phyloP scores from a whole-genome alignment of 2,329 filamentous ascomycete genomes.

The Aureobasidium namibiae region DNA sequence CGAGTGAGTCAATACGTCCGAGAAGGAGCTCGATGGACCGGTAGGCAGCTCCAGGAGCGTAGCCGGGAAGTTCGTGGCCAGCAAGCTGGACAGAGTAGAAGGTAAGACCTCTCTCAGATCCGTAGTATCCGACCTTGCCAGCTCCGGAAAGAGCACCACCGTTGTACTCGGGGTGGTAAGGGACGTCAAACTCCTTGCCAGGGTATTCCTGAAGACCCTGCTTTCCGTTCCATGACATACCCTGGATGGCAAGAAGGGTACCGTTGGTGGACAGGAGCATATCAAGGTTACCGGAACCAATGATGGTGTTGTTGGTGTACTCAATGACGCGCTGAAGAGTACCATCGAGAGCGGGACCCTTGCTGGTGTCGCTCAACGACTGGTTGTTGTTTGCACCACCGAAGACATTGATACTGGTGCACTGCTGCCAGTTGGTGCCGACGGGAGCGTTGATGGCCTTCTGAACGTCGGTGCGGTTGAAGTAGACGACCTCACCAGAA shows the following conservation, averaged over 20 bases:
- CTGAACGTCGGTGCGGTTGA: slow-evolving; percentile 32
- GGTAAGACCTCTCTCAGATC: slow-evolving; percentile 22
- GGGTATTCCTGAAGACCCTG: slow-evolving; percentile 22
- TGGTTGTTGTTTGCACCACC: slow-evolving; percentile 16
- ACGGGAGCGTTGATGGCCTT: slow-evolving; percentile 29
- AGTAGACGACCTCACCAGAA: slow-evolving; percentile 20
- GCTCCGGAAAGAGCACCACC: slow-evolving; percentile 14
- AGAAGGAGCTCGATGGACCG: slow-evolving; percentile 68
- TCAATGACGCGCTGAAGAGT: slow-evolving; percentile 22
- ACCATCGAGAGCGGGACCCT: not conserved
- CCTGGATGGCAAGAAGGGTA: slow-evolving; percentile 22
- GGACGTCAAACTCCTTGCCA: slow-evolving; percentile 19
- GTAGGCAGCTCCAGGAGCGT: slow-evolving; percentile 46
- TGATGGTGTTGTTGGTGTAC: slow-evolving; percentile 26
- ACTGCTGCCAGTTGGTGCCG: slow-evolving; percentile 18
- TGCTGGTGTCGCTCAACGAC: slow-evolving; percentile 2
- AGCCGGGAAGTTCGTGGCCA: slow-evolving; percentile 19
- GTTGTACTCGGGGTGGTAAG: slow-evolving; percentile 17
- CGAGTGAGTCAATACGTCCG: slow-evolving; percentile 55
- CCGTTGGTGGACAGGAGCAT: slow-evolving; percentile 23
- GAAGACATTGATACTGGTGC: slow-evolving; percentile 18
- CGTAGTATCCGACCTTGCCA: slow-evolving; percentile 20
- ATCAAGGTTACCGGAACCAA: slow-evolving; percentile 24
- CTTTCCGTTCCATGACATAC: slow-evolving; percentile 25
- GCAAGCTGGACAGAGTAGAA: slow-evolving; percentile 22